Evolutionary conservation across 108 stramenopile genomes (phyloP).

Genomic region (Nitzschia palea): DNA sequence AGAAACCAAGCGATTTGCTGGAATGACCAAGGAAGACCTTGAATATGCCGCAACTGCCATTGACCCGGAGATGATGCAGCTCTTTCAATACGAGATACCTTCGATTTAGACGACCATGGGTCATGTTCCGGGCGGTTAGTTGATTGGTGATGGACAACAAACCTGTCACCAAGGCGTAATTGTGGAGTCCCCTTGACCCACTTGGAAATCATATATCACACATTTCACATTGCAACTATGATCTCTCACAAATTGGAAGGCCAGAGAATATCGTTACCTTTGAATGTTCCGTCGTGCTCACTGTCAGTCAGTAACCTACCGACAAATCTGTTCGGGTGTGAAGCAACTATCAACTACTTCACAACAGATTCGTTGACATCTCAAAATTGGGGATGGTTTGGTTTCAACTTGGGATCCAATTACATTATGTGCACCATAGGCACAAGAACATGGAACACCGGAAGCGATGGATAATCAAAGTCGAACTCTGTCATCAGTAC

Average conservation of each 20-base stretch:
- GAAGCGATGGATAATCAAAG: conserved; percentile 1
- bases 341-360: too few species aligned
- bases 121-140: too few species aligned
- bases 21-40: conserved; percentile 58
- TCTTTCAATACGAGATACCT: conserved; percentile 50
- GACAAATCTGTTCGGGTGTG: too few species aligned
- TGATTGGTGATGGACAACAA: too few species aligned
- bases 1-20: conserved; percentile 48
- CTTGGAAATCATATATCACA: too few species aligned
- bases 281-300: too few species aligned
- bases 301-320: too few species aligned
- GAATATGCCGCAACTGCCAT: conserved; percentile 44
- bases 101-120: not conserved
- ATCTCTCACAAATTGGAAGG: too few species aligned
- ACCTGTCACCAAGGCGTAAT: too few species aligned
- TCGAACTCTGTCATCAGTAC: not conserved
- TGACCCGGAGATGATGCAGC: conserved; percentile 62
- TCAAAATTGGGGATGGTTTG: not conserved
- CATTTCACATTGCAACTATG: too few species aligned
- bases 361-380: not conserved
- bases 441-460: not conserved
- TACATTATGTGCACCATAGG: not conserved
- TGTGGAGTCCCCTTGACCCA: too few species aligned
- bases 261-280: too few species aligned
- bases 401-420: not conserved